Base-by-base conservation (phyloP, 1,139 yeast species). In the Casaregolazyma suthepensis region DNA sequence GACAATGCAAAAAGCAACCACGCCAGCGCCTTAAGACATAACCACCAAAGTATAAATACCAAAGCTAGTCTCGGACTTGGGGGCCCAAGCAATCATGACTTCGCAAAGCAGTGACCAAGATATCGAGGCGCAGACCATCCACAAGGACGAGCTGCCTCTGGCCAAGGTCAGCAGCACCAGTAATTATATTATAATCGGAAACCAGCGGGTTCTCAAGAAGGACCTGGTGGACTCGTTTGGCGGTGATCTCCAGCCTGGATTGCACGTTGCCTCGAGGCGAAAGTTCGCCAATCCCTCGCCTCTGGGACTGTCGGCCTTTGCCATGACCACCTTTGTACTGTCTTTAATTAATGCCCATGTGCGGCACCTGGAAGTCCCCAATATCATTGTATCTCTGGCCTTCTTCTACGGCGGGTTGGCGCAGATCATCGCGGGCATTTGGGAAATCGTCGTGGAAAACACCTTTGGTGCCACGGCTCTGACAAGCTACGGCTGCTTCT, bases 211-310 rank as follows among this genome's bases (percentile, higher is more conserved):
- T 61, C 75, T 80, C 59, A 78, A 79, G 61, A 73, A 77, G 52
- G 90, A 85, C 52, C 76, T 85, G 58, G 71, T 76, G 53, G 70
- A 72, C 40, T 91, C 91, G 13, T 85, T 85, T 62, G 93, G 90
- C 62, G 91, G 91, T 79, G 75, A 80, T 37, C 60, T 83, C 67
- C 81, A 80, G 62, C 77, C 90, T 18, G 89, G 89, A 65, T 71
- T 77, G 56, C 65, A 80, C 26, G 80, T 83, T 42, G 81, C 87
- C 42, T 83, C 95, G 35, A 74, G 78, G 50, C 81, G 86, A 68
- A 78, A 83, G 68, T 83, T 88, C 67, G 96, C 86, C 57, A 89
- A 89, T 69, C 96, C 96, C 45, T 88, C 94, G 50, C 96, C 96
- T 2, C 75, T 90, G 54, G 96, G 96, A 13, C 75, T 90, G 59